Evolutionary conservation across 768 basidiomycete genomes (phyloP), one percentile per base, ranked within the genome.

Genomic region (Psilocybe subaeruginosa): DNA sequence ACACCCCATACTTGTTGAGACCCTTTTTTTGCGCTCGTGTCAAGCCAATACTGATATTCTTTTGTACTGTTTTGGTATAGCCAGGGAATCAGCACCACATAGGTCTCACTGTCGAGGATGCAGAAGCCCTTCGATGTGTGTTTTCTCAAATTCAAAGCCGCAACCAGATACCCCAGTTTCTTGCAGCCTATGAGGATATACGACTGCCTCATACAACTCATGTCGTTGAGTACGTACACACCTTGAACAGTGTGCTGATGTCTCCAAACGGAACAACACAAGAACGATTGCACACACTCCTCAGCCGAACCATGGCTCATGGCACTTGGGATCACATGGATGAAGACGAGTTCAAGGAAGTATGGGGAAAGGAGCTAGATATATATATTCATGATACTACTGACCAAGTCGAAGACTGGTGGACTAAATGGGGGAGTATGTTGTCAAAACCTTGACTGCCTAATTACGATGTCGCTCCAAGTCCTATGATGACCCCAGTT

Each of bases 361-460:
- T 84, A 58, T 88, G 86, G 82, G 85, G 84, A 50, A 77, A 79
- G 41, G 79, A 86, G 63, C 73, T 83, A 54, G 77, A 76, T 35
- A 64, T 86, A 63, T 84, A 81, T 59, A 70, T 74, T 19, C 82
- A 86, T 64, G 80, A 85, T 63, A 78, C 85, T 7, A 78, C 75
- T 53, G 86, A 89, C 53, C 74, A 79, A 43, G 87, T 82, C 19
- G 86, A 85, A 50, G 85, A 87, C 65, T 89, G 86, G 86, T 89
- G 85, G 86, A 77, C 81, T 8, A 83, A 80, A 62, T 81, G 77
- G 75, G 78, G 77, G 11, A 37, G 60, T 12, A 48, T 19, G 19
- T 19, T 19, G 19, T 19, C 19, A 19, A 19, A 19, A 19, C 19
- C 19, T 19, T 19, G 19, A 19, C 19, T 19, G 19, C 19, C 19